phyloP scores from a whole-genome alignment of 257 asterid species.

The Fraxinus quadrangulata region DNA sequence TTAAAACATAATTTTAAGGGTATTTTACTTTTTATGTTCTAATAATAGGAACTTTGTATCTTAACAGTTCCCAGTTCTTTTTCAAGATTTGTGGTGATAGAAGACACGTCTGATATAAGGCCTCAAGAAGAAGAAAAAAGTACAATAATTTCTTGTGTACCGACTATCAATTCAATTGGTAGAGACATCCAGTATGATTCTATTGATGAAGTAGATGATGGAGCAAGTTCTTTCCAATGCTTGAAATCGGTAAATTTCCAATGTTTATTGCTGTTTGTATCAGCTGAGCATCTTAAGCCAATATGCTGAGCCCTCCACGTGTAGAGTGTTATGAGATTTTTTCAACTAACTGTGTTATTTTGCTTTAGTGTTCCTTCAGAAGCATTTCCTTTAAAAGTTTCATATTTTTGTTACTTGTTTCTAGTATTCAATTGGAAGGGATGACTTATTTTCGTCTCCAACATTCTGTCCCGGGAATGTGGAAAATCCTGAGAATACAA shows the following conservation, averaged over 20 bases:
- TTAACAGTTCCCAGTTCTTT: constrained; percentile 24
- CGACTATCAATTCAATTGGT: constrained; percentile 24
- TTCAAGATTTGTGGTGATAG: constrained; percentile 37
- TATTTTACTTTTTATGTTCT: constrained; percentile 13
- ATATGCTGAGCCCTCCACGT: not conserved
- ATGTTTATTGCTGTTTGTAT: not conserved
- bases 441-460: constrained; percentile 41
- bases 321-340: not conserved
- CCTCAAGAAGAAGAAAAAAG: constrained; percentile 42
- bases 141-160: constrained; percentile 23
- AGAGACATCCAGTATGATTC: constrained; percentile 40
- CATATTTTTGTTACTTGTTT: constrained; percentile 11
- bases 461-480: constrained; percentile 36
- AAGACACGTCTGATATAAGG: constrained; percentile 33
- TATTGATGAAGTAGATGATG: constrained; percentile 35
- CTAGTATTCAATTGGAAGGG: constrained; percentile 47
- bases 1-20: constrained; percentile 11
- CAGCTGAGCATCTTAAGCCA: not conserved
- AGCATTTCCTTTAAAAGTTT: constrained; percentile 18
- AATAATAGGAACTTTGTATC: constrained; percentile 6
- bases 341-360: not conserved
- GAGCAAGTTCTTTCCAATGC: constrained; percentile 32
- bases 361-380: not conserved
- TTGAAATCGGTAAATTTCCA: constrained; percentile 43
- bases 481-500: constrained; percentile 43